Conservation (phyloP, 2,329 filamentous ascomycete species). For the Fusarium sp. region DNA sequence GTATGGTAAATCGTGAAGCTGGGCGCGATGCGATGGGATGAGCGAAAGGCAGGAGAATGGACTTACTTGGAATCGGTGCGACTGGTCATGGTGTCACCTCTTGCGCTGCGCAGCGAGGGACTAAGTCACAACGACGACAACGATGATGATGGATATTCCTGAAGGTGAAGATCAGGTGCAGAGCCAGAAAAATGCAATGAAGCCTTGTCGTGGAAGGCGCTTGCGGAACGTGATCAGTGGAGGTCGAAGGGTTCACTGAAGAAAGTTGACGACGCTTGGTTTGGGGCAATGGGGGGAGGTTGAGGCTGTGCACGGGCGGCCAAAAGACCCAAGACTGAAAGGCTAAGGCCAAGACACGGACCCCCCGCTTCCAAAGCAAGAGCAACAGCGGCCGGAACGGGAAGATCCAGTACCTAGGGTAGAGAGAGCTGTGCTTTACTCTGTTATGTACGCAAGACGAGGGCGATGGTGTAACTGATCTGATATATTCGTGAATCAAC, state of each 20-base stretch:
- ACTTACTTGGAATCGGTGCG: conserved; percentile 54
- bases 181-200: conserved; percentile 29
- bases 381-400: conserved; percentile 43
- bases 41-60: conserved; percentile 12
- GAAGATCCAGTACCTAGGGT: conserved; percentile 22
- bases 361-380: conserved; percentile 46
- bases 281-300: conserved; percentile 40
- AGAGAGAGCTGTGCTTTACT: neutral
- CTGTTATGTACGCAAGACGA: neutral
- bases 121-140: conserved; percentile 40
- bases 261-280: conserved; percentile 43
- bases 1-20: neutral
- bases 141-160: conserved; percentile 28
- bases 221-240: conserved; percentile 23
- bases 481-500: neutral
- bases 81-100: conserved; percentile 48
- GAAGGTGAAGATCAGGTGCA: conserved; percentile 7
- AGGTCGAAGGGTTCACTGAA: conserved; percentile 36
- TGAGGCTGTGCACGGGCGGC: conserved; percentile 49
- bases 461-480: neutral
- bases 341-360: conserved; percentile 25
- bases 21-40: conserved; percentile 26
- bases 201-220: conserved; percentile 30
- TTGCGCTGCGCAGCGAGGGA: conserved; percentile 43
- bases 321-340: conserved; percentile 34